Base-by-base conservation (phyloP, 2,329 filamentous ascomycete species). In the Leptoxyphium fumago region DNA sequence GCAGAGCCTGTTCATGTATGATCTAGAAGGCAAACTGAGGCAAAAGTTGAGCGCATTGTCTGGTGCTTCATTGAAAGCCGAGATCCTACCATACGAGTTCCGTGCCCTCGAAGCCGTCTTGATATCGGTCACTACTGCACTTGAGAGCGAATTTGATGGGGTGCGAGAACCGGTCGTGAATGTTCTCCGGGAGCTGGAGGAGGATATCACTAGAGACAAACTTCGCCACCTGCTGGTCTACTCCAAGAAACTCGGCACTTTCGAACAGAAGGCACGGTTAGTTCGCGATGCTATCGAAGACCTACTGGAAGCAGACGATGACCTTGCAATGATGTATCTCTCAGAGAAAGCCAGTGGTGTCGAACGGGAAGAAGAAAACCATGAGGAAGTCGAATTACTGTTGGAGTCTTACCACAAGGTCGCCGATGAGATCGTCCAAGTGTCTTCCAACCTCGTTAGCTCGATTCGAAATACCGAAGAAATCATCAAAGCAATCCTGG, bases 401-500 rank as follows among this genome's bases (percentile, higher is more conserved):
- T 70, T 98, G 4, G 91, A 98, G 62, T 94, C 87, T 2, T 98
- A 98, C 62, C 86, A 96, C 63, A 96, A 96, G 63, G 82, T 98
- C 38, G 89, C 87, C 52, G 91, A 98, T 60, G 91, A 98, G 69
- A 95, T 96, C 55, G 89, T 95, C 8, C 89, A 98, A 64, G 84
- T 93, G 49, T 86, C 87, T 13, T 84, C 86, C 48, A 96, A 94
- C 64, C 65, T 96, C 52, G 88, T 96, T 45, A 89, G 84, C 9
- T 87, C 85, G 52, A 98, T 98, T 61, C 78, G 91, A 55, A 98
- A 96, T 64, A 98, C 91, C 1, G 91, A 98, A 65, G 91, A 98
- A 67, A 93, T 98, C 41, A 85, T 95, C 49, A 93, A 91, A 61
- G 91, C 91, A 18, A 98, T 98, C 10, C 78, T 98, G 29, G 91